Percentiles rank a stretch among this genome's conserved stretches.
Evolutionary conservation across 371 early-diverging fungal genomes (phyloP).

Genomic region (Mucor racemosus): DNA sequence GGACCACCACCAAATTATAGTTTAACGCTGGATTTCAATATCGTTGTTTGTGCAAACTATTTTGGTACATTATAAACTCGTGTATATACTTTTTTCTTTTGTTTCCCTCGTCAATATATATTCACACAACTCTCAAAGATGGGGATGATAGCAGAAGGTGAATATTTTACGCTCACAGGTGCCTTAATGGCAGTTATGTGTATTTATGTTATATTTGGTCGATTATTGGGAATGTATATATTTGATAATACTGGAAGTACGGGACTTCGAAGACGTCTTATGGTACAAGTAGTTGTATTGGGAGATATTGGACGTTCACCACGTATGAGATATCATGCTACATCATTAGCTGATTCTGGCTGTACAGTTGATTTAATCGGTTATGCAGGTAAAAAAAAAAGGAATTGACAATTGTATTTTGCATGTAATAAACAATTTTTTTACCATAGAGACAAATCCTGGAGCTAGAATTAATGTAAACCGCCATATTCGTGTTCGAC

Average conservation of each 20-base stretch:
- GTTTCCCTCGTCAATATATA: neutral
- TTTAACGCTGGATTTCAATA: neutral
- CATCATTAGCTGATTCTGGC: constrained; percentile 74
- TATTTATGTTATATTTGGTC: constrained; percentile 41
- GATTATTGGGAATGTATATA: constrained; percentile 41
- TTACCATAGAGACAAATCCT: constrained; percentile 43
- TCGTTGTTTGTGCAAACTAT: neutral
- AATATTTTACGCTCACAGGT: constrained; percentile 32
- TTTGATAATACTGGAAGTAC: constrained; percentile 33
- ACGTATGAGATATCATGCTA: constrained; percentile 94
- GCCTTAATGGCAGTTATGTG: constrained; percentile 46
- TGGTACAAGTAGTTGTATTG: constrained; percentile 78
- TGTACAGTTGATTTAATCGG: constrained; percentile 85
- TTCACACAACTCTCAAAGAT: neutral
- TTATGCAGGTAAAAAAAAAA: constrained; percentile 63
- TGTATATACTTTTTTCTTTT: neutral
- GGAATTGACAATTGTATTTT: too few relatives aligned
- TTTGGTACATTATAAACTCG: neutral
- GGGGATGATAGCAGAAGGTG: neutral
- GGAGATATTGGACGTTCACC: constrained; percentile 96
- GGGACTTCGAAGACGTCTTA: constrained; percentile 30
- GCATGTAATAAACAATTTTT: too few relatives aligned
- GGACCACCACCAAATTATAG: neutral
- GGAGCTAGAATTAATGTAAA: constrained; percentile 40
- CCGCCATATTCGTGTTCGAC: constrained; percentile 50